A percentile compares a stretch with the other conserved stretches of the same genome.
Evolutionary conservation across 208 protist species (phyloP).

Genomic region (Leishmania aethiopica): DNA sequence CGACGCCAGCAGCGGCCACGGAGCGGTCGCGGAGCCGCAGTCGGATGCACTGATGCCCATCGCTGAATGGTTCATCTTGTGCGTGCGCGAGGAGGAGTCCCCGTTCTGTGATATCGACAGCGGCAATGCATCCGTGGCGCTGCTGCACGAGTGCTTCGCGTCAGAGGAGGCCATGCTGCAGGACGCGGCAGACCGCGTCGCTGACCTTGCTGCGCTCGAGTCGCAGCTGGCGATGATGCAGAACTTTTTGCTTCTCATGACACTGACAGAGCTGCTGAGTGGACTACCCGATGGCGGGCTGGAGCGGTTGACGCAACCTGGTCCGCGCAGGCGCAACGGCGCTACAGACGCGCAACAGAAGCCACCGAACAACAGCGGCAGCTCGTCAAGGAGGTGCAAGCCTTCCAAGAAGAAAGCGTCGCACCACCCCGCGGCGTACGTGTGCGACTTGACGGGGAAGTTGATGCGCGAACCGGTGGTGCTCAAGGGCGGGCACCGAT

Average conservation of each 20-base stretch:
- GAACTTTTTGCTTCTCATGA: slow-evolving; percentile 39
- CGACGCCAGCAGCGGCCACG: not conserved
- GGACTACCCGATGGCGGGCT: slow-evolving; percentile 23
- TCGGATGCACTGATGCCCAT: slow-evolving; percentile 45
- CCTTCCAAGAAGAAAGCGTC: slow-evolving; percentile 35
- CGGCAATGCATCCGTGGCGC: slow-evolving; percentile 56
- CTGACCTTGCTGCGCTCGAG: slow-evolving; percentile 59
- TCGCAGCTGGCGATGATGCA: slow-evolving; percentile 78
- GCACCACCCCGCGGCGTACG: slow-evolving; percentile 71
- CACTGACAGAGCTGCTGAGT: slow-evolving; percentile 71
- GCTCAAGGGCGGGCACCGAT: slow-evolving; percentile 74
- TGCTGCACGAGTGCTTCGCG: slow-evolving; percentile 57
- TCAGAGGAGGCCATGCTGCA: slow-evolving; percentile 49
- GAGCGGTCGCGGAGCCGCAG: not conserved
- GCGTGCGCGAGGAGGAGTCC: slow-evolving; percentile 70
- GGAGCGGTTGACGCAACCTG: slow-evolving; percentile 14
- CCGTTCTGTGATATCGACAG: slow-evolving; percentile 48
- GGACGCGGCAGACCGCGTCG: slow-evolving; percentile 51
- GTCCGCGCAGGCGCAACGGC: not conserved
- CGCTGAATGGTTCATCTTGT: slow-evolving; percentile 73
- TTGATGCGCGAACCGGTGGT: slow-evolving; percentile 90
- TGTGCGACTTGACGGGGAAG: slow-evolving; percentile 84
- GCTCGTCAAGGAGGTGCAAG: not conserved
- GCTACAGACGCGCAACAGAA: not conserved
- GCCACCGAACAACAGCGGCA: not conserved